Percentiles rank a stretch among this genome's conserved stretches.
phyloP scores from a whole-genome alignment of 23 red algal species.

The Gracilaria domingensis region DNA sequence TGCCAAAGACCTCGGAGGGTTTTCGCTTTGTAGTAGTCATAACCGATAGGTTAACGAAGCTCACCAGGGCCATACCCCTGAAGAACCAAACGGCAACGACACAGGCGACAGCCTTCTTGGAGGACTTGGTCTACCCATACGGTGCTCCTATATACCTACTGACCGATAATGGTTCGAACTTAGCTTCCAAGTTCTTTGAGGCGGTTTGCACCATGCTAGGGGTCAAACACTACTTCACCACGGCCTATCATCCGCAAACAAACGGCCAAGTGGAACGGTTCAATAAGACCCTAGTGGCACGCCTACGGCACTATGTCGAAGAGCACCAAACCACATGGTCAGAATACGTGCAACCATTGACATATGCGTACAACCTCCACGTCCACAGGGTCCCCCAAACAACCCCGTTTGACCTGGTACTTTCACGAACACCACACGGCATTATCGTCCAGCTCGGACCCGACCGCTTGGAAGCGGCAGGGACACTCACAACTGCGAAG shows the following conservation, averaged over 20 bases:
- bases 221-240: no score
- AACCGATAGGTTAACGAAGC: slow-evolving; percentile 11
- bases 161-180: background rate
- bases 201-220: no score
- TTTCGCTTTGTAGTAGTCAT: background rate
- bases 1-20: background rate
- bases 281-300: background rate
- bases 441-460: no score
- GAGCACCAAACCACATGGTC: no score
- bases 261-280: background rate
- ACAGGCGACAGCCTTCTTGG: background rate
- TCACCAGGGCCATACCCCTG: slow-evolving; percentile 9
- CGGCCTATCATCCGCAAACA: no score
- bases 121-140: slow-evolving; percentile 2
- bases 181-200: no score
- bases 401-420: background rate
- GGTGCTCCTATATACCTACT: background rate
- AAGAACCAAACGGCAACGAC: no score
- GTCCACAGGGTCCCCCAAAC: background rate
- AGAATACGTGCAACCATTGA: no score
- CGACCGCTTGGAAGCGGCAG: no score
- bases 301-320: background rate
- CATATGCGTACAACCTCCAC: no score
- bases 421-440: background rate
- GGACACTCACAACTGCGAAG: no score